These are phyloP conservation scores for Ustilago curta DNA, from an alignment of 1,284 basidiomycete species.

Conservation along the genomic window DNA sequence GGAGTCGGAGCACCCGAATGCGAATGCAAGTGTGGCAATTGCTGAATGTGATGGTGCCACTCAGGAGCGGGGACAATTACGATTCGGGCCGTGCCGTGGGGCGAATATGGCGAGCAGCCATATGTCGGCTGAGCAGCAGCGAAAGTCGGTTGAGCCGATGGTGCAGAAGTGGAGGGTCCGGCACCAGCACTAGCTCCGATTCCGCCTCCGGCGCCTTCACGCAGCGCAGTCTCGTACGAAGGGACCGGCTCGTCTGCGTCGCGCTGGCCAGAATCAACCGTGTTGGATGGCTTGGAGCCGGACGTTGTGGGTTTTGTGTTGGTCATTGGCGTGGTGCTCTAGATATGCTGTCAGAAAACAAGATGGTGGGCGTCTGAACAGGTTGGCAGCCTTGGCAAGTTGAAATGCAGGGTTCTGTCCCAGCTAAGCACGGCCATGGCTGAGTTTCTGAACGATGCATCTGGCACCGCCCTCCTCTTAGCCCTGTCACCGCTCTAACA, in stretches of 20 bases:
- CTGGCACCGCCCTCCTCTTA: not conserved
- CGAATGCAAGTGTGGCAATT: constrained; percentile 5
- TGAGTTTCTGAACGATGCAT: not conserved
- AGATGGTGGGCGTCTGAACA: constrained; percentile 4
- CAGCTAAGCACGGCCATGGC: not conserved
- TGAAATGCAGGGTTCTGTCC: constrained; percentile 6
- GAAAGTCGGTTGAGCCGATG: constrained; percentile 1
- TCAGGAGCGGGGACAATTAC: constrained; percentile 43
- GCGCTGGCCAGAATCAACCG: not conserved
- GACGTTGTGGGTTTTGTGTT: not conserved
- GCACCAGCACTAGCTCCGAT: too few species aligned
- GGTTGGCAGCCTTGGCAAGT: not conserved
- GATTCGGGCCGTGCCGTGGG: constrained; percentile 37
- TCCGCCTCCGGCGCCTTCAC: constrained; percentile 34
- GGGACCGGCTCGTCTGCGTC: constrained; percentile 43
- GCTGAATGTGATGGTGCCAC: constrained; percentile 13
- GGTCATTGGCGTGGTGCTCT: not conserved
- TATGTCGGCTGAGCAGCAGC: constrained; percentile 10
- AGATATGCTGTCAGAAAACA: not conserved
- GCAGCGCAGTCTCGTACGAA: constrained; percentile 49
- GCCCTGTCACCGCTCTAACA: not conserved
- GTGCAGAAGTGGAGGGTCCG: constrained; percentile 15
- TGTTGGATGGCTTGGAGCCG: constrained; percentile 4
- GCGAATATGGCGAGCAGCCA: constrained; percentile 43
- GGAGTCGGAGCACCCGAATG: not conserved